phyloP scores from a whole-genome alignment of 306 rosid species.

The barrel medic (Medicago truncatula) region MtrunA17r5.0-ANR NC_053042.1:12832001-12832500 shows the following conservation, averaged over 20 bases:
- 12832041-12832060: slow-evolving; percentile 87
- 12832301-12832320: slow-evolving; percentile 8
- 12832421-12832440: not conserved
- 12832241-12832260: slow-evolving; percentile 24
- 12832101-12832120: slow-evolving; percentile 43
- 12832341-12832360: slow-evolving; percentile 12
- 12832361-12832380: not conserved
- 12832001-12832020: slow-evolving; percentile 97
- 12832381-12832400: not conserved
- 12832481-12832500: too few species aligned
- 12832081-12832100: slow-evolving; percentile 72
- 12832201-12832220: not conserved
- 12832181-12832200: not conserved
- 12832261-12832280: slow-evolving; percentile 1
- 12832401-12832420: slow-evolving; percentile 10
- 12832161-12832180: slow-evolving; percentile 47
- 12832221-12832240: not conserved
- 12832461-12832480: too few species aligned
- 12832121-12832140: slow-evolving; percentile 50
- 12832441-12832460: too few species aligned
- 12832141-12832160: slow-evolving; percentile 46
- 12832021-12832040: slow-evolving; percentile 96
- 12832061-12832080: slow-evolving; percentile 69
- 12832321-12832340: not conserved
- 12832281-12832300: slow-evolving; percentile 21